Conservation (phyloP, 345 rosid species). For the Euclidium syriacum region DNA sequence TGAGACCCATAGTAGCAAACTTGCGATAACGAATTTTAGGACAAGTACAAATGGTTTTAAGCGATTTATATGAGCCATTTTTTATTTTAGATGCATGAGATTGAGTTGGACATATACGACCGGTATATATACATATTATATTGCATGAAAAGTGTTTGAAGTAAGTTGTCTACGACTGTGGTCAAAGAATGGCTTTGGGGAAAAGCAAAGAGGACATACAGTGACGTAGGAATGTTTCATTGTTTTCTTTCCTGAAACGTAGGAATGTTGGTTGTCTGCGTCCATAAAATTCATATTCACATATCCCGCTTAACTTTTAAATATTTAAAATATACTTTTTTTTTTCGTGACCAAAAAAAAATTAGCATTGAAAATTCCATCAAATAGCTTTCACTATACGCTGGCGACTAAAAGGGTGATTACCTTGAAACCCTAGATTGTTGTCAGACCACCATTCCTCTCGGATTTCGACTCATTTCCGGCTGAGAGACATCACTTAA, state of each 20-base stretch:
- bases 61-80: constrained; percentile 20
- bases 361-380: no score
- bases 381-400: no score
- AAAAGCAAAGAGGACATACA: constrained; percentile 21
- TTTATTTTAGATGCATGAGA: neutral
- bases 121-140: constrained; percentile 24
- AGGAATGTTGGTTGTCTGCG: constrained; percentile 12
- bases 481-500: no score
- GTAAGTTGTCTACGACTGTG: constrained; percentile 3
- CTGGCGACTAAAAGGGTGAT: no score
- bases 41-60: constrained; percentile 5
- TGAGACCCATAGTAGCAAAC: constrained; percentile 33
- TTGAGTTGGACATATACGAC: neutral
- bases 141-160: constrained; percentile 28
- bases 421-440: no score
- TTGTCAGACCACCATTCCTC: no score
- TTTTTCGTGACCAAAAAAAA: no score
- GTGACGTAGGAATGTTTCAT: neutral
- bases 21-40: constrained; percentile 21
- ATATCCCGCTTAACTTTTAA: no score
- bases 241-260: neutral
- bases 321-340: no score
- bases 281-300: neutral
- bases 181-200: constrained; percentile 27
- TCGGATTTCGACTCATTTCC: no score